Conservation (phyloP, 1,284 basidiomycete species). For the Pascua guehoae region DNA sequence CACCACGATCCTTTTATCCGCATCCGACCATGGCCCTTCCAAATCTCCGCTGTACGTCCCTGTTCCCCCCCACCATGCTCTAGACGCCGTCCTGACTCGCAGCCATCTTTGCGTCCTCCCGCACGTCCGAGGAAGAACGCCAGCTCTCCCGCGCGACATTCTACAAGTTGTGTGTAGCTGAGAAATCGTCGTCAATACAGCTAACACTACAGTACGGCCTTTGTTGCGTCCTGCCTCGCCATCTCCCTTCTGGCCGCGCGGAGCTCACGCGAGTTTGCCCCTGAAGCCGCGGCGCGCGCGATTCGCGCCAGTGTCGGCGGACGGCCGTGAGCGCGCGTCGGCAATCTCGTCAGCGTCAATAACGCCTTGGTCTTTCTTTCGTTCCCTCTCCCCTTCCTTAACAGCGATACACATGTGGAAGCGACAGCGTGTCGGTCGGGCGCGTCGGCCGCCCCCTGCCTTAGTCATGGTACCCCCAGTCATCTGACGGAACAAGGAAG, state of each 20-base stretch:
- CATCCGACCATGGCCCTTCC: constrained; percentile 39
- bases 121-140: constrained; percentile 48
- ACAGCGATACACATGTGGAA: no score
- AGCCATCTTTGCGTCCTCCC: constrained; percentile 50
- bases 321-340: no score
- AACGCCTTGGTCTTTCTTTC: no score
- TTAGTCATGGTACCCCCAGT: no score
- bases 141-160: constrained; percentile 47
- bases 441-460: no score
- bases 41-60: constrained; percentile 41
- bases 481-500: no score
- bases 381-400: no score
- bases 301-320: no score
- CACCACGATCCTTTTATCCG: not conserved
- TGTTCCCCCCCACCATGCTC: not conserved
- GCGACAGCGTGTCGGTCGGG: no score
- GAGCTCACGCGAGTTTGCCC: constrained; percentile 35
- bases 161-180: constrained; percentile 46
- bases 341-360: no score
- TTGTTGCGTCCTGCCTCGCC: constrained; percentile 46
- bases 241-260: constrained; percentile 46
- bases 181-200: not conserved
- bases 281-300: constrained; percentile 22
- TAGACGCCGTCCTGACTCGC: not conserved
- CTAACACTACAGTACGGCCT: constrained; percentile 37